Percentiles rank a stretch among this genome's conserved stretches.
Conservation (phyloP, 1,139 yeast species). For the Taphrina populina region DNA sequence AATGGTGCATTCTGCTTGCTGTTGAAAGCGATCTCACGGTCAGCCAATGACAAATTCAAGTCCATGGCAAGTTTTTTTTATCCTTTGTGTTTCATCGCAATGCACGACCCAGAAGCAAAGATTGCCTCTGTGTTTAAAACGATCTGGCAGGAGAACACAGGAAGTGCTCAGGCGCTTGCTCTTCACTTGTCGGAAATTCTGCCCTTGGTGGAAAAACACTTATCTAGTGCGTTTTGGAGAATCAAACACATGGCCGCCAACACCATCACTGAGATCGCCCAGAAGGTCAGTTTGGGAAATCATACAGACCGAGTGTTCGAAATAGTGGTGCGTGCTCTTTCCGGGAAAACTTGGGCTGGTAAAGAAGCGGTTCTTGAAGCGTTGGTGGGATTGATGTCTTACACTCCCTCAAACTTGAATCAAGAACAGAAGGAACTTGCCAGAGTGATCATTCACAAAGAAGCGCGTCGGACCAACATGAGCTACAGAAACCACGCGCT, state of each 20-base stretch:
- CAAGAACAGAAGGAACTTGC: constrained; percentile 46
- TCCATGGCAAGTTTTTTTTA: constrained; percentile 63
- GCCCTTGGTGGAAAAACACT: constrained; percentile 50
- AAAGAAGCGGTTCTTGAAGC: constrained; percentile 76
- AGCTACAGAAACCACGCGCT: constrained; percentile 53
- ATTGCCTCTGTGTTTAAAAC: constrained; percentile 54
- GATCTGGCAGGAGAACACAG: constrained; percentile 80
- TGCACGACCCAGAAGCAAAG: constrained; percentile 57
- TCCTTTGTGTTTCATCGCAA: constrained; percentile 78
- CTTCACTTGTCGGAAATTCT: constrained; percentile 73
- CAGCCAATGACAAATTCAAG: constrained; percentile 69
- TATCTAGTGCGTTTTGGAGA: constrained; percentile 60
- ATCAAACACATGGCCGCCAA: constrained; percentile 71
- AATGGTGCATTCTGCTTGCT: constrained; percentile 62
- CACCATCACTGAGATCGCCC: constrained; percentile 56
- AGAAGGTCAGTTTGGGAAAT: constrained; percentile 12
- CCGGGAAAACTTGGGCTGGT: constrained; percentile 86
- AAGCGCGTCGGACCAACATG: constrained; percentile 66
- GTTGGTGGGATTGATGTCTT: constrained; percentile 58
- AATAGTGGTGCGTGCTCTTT: constrained; percentile 60
- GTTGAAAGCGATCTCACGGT: constrained; percentile 64
- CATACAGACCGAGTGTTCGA: constrained; percentile 50
- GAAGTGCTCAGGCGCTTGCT: constrained; percentile 65
- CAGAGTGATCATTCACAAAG: constrained; percentile 54
- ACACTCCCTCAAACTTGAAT: constrained; percentile 46